A percentile compares a stretch with the other conserved stretches of the same genome.
phyloP scores from a whole-genome alignment of 2,329 filamentous ascomycete species.

The Mariannaea elegans region DNA sequence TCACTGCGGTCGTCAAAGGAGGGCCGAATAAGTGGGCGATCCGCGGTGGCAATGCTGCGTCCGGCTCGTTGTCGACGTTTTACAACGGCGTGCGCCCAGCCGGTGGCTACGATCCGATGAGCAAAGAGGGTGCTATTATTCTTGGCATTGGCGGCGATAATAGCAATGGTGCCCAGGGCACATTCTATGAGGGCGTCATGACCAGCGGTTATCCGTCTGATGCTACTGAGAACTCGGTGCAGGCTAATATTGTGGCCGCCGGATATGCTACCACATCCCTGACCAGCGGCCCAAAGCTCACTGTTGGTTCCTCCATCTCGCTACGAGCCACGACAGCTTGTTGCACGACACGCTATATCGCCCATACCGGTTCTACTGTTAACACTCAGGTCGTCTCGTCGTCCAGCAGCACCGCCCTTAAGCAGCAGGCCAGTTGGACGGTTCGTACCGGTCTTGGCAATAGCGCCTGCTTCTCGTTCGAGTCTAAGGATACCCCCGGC shows the following conservation, averaged over 20 bases:
- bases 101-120: constrained; percentile 63
- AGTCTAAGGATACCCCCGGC: constrained; percentile 65
- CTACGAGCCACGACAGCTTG: constrained; percentile 63
- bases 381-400: constrained; percentile 64
- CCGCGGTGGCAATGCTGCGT: constrained; percentile 64
- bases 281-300: constrained; percentile 57
- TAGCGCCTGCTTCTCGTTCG: constrained; percentile 67
- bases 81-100: constrained; percentile 65
- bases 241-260: constrained; percentile 68
- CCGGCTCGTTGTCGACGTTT: constrained; percentile 65
- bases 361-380: constrained; percentile 59
- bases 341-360: constrained; percentile 63
- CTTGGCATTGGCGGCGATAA: constrained; percentile 76
- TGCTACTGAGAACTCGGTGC: constrained; percentile 64
- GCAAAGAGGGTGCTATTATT: constrained; percentile 71
- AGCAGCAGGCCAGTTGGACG: constrained; percentile 62
- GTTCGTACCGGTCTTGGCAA: constrained; percentile 65
- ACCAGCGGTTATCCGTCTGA: constrained; percentile 69
- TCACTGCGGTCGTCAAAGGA: constrained; percentile 67
- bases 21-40: constrained; percentile 65
- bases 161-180: constrained; percentile 66
- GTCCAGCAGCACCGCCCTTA: constrained; percentile 58
- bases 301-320: constrained; percentile 59
- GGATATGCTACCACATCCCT: constrained; percentile 60
- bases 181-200: constrained; percentile 73